Evolutionary conservation across 768 basidiomycete species (phyloP).

Genomic region (Termitomyces eurrhizus): DNA sequence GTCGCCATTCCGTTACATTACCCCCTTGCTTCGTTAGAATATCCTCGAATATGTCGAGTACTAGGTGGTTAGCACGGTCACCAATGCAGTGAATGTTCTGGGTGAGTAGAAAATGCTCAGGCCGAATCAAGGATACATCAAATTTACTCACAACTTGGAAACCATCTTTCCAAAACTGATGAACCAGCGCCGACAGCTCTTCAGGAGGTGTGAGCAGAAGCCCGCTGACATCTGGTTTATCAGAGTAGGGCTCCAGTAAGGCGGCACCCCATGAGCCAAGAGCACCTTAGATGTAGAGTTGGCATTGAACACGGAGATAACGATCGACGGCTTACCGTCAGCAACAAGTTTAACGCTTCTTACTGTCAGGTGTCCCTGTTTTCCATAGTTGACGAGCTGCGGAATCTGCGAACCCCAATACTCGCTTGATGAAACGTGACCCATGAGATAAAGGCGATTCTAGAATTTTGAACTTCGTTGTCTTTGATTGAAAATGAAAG

Average conservation of each 20-base stretch:
- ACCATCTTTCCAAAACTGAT: conserved; percentile 63
- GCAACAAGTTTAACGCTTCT: conserved; percentile 72
- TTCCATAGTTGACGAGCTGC: conserved; percentile 57
- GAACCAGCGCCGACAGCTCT: conserved; percentile 48
- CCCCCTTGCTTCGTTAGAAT: conserved; percentile 37
- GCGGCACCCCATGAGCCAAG: conserved; percentile 94
- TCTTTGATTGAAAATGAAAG: neutral
- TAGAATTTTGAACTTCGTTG: conserved; percentile 21
- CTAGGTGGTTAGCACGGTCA: conserved; percentile 80
- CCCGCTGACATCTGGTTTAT: conserved; percentile 69
- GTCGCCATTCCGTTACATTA: conserved; percentile 50
- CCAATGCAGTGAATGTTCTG: conserved; percentile 90
- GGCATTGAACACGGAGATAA: neutral
- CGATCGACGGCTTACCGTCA: conserved; percentile 51
- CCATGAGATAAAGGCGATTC: conserved; percentile 65
- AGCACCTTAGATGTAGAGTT: conserved; percentile 48
- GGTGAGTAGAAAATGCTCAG: neutral
- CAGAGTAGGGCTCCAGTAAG: conserved; percentile 77
- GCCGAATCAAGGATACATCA: neutral
- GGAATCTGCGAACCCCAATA: conserved; percentile 68
- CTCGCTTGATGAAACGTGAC: conserved; percentile 40
- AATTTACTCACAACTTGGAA: conserved; percentile 75
- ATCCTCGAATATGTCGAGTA: conserved; percentile 80
- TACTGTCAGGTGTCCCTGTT: conserved; percentile 47
- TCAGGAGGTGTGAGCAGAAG: conserved; percentile 58